Evolutionary conservation across 2,329 filamentous ascomycete species (phyloP).

Genomic region (Ilyonectria sp.): DNA sequence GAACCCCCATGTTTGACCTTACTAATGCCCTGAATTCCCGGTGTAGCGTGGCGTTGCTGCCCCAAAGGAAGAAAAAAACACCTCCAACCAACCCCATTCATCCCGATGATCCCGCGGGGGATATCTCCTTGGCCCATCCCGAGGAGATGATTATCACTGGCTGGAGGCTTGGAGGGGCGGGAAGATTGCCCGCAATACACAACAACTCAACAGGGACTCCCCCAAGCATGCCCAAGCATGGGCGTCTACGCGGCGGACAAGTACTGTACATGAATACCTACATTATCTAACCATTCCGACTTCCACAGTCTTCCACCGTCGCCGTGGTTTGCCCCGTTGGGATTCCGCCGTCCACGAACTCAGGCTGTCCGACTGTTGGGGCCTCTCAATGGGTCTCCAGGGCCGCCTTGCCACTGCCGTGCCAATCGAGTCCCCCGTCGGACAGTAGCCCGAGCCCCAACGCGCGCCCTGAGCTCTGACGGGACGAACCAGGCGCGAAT

Average conservation of each 20-base stretch:
- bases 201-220: constrained; percentile 11
- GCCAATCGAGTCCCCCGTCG: constrained; percentile 48
- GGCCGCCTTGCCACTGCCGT: constrained; percentile 47
- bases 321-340: constrained; percentile 28
- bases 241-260: background rate
- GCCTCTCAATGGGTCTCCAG: constrained; percentile 36
- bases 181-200: constrained; percentile 16
- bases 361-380: constrained; percentile 41
- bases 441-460: constrained; percentile 50
- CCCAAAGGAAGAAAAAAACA: constrained; percentile 8
- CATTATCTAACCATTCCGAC: background rate
- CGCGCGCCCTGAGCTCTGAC: constrained; percentile 33
- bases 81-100: constrained; percentile 8
- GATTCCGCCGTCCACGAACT: constrained; percentile 31
- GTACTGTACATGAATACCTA: background rate
- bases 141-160: constrained; percentile 6
- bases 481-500: constrained; percentile 26
- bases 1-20: constrained; percentile 11
- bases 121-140: constrained; percentile 10
- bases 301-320: background rate
- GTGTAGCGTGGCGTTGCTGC: constrained; percentile 13
- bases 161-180: constrained; percentile 24
- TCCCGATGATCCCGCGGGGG: constrained; percentile 22
- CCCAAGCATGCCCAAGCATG: background rate
- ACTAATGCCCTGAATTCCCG: constrained; percentile 10